A percentile compares a stretch with the other conserved stretches of the same genome.
phyloP scores from a whole-genome alignment of 495 filamentous ascomycete species.

The Penicillium chermesinum region DNA sequence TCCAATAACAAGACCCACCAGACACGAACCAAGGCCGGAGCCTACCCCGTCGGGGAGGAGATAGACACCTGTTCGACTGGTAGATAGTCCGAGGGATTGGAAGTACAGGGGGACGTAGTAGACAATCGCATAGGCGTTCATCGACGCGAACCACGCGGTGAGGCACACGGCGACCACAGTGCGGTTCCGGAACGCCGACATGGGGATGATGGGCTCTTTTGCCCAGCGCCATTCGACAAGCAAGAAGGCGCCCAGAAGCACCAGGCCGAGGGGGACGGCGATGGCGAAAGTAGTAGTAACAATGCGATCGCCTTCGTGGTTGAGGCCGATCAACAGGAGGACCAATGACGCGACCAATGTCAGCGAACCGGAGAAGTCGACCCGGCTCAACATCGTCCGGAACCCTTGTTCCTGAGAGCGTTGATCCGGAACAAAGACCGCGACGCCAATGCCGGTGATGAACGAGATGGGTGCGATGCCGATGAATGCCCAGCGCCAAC shows the following conservation, averaged over 20 bases:
- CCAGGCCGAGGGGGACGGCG: conserved; percentile 1
- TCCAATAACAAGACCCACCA: conserved; percentile 10
- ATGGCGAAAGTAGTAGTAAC: neutral
- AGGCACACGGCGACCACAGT: conserved; percentile 13
- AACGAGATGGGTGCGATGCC: conserved; percentile 13
- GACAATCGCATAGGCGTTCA: conserved; percentile 8
- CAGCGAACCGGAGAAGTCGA: conserved; percentile 11
- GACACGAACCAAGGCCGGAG: conserved; percentile 8
- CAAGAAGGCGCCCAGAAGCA: conserved; percentile 4
- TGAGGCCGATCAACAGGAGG: conserved; percentile 9
- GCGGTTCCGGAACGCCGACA: conserved; percentile 9
- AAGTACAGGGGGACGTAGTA: conserved; percentile 15
- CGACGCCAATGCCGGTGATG: conserved; percentile 4
- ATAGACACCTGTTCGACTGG: conserved; percentile 8
- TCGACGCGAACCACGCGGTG: conserved; percentile 17
- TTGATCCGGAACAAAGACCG: conserved; percentile 6
- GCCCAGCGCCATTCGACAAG: conserved; percentile 11
- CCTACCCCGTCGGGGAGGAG: conserved; percentile 11
- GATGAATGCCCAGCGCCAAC: conserved; percentile 17
- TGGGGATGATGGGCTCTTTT: conserved; percentile 13
- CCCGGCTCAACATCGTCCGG: conserved; percentile 4
- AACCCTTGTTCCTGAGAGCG: neutral
- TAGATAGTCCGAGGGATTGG: conserved; percentile 10
- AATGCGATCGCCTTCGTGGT: conserved; percentile 6
- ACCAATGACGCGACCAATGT: conserved; percentile 12